Base-by-base conservation (phyloP, 2,329 filamentous ascomycete genomes). In the Lomentospora prolificans region DNA sequence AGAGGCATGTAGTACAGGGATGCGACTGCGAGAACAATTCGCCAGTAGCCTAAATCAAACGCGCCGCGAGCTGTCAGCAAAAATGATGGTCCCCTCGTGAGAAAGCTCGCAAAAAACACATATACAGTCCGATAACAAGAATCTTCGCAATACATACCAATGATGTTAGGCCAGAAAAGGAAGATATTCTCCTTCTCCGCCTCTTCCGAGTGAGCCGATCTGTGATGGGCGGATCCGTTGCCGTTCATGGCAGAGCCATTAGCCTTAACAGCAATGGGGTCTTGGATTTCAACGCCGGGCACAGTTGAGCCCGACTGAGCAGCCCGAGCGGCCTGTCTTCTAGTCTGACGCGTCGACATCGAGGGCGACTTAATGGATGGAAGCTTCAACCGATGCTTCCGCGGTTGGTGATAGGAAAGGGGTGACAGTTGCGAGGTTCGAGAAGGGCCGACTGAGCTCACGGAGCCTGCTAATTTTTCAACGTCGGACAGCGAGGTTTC, bases 1-100 rank as follows among this genome's bases (percentile, higher is more conserved):
- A 97, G 82, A 53, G 94, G 92, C 94, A 99, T 99, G 77, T 96
- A 99, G 76, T 97, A 96, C 62, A 99, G 84, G 27, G 94, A 96
- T 51, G 88, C 89, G 65, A 96, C 75, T 64, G 91, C 90, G 62
- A 92, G 81, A 60, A 92, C 74, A 66, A 94, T 86, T 64, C 89
- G 85, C 57, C 74, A 78, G 71, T 92, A 92, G 62, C 88, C 88
- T 90, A 61, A 9, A 33, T 17, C 46, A 17, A 27, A 25, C 28
- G 50, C 30, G 53, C 3, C 44, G 36, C 28, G 39, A 36, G 55
- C 48, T 50, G 53, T 60, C 19, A 61, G 64, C 56, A 61, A 58
- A 33, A 30, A 53, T n/a, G 25, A 53, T 14, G 25, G 55, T 19
- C 10, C 22, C 17, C 17, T 48, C 44, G 10, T 4, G 22, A 3